Evolutionary conservation across 179 eudicot genomes (phyloP).

Genomic region (Camellia oleifera): DNA sequence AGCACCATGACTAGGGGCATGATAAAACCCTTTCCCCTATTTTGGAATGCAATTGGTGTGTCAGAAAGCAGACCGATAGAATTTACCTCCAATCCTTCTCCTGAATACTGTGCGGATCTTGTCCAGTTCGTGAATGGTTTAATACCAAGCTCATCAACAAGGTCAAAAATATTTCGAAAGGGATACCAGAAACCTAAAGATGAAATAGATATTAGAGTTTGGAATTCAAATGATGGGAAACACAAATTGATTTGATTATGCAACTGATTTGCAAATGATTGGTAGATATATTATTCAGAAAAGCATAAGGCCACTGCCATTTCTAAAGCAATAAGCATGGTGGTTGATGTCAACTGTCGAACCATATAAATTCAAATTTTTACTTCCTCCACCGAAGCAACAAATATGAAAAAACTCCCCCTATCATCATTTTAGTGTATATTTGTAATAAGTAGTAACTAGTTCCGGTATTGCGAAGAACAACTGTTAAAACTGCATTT

Average conservation of each 20-base stretch:
- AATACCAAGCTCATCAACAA: conserved; percentile 62
- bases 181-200: conserved; percentile 74
- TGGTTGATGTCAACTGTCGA: neutral
- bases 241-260: neutral
- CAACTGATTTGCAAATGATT: neutral
- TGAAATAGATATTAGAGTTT: neutral
- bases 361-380: neutral
- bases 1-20: neutral
- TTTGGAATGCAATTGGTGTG: neutral
- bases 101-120: conserved; percentile 55
- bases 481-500: neutral
- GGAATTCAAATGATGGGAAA: neutral
- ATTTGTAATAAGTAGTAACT: neutral
- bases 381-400: neutral
- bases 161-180: conserved; percentile 59
- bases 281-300: too few species aligned
- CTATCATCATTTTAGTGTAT: neutral
- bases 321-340: neutral
- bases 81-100: conserved; percentile 68
- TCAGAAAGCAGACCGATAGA: conserved; percentile 6
- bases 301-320: neutral
- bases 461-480: neutral
- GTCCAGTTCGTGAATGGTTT: conserved; percentile 63
- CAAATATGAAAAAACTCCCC: neutral
- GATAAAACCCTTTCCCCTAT: neutral